A percentile compares a stretch with the other conserved stretches of the same genome.
phyloP scores from a whole-genome alignment of 2,329 filamentous ascomycete genomes.

The Colletotrichum lupini region DNA sequence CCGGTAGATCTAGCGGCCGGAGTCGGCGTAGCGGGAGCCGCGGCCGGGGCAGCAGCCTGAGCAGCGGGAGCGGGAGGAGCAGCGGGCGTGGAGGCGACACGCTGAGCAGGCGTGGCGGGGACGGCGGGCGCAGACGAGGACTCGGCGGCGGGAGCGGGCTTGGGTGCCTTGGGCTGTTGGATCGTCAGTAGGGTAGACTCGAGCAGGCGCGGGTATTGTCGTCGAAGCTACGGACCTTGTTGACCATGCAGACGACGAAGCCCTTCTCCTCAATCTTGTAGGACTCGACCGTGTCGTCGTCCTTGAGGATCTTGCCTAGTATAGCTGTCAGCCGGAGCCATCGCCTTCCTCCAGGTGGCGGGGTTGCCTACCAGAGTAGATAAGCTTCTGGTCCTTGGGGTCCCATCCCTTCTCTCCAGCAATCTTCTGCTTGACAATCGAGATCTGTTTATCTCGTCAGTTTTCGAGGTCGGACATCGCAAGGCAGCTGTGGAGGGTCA shows the following conservation, averaged over 20 bases:
- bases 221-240: constrained; percentile 74
- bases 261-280: constrained; percentile 99
- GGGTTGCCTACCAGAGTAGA: constrained; percentile 85
- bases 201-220: not conserved
- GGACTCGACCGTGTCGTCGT: constrained; percentile 94
- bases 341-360: constrained; percentile 5
- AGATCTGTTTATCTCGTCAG: constrained; percentile 70
- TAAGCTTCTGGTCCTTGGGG: constrained; percentile 89
- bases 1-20: constrained; percentile 60
- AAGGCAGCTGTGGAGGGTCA: constrained; percentile 32
- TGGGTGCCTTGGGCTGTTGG: constrained; percentile 71
- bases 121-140: constrained; percentile 68
- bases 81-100: constrained; percentile 61
- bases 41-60: constrained; percentile 55
- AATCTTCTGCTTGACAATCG: constrained; percentile 92
- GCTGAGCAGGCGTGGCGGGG: constrained; percentile 71
- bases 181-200: constrained; percentile 26
- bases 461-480: constrained; percentile 37
- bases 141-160: constrained; percentile 68
- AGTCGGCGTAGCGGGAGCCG: constrained; percentile 64
- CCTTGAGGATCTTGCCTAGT: constrained; percentile 95
- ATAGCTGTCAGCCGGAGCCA: constrained; percentile 5
- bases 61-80: constrained; percentile 63
- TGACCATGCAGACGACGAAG: constrained; percentile 98
- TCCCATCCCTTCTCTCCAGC: constrained; percentile 95